These are phyloP conservation scores for Yarrowia keelungensis DNA, from an alignment of 805 yeast genomes.

Conservation along the genomic window DNA sequence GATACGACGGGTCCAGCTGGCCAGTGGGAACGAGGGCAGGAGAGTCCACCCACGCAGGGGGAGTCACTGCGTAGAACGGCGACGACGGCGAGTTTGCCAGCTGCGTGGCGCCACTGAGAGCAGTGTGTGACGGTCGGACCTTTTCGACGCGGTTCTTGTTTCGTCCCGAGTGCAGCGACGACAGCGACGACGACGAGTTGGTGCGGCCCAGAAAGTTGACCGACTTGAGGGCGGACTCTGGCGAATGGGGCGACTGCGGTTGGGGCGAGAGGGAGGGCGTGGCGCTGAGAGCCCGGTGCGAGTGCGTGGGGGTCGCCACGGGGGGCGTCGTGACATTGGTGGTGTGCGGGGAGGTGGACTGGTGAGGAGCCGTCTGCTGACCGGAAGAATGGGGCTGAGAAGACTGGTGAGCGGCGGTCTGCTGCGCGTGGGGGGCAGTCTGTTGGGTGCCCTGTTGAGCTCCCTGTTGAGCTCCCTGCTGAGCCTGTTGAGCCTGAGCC, in stretches of 20 bases:
- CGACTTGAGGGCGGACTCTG: conserved; percentile 19
- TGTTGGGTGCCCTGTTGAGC: too few relatives aligned
- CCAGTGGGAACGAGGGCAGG: conserved; percentile 23
- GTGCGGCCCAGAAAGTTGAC: conserved; percentile 27
- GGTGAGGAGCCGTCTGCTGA: neutral
- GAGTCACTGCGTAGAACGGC: conserved; percentile 32
- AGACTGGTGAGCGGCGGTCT: too few relatives aligned
- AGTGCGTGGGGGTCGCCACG: conserved; percentile 5
- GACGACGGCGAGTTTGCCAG: conserved; percentile 34
- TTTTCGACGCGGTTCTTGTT: conserved; percentile 34
- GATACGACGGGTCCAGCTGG: conserved; percentile 20
- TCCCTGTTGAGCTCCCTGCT: too few relatives aligned
- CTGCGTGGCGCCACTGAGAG: conserved; percentile 9
- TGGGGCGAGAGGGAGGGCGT: conserved; percentile 29
- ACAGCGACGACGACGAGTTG: conserved; percentile 33
- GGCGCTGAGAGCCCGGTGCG: neutral
- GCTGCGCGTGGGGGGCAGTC: too few relatives aligned
- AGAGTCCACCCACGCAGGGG: conserved; percentile 35
- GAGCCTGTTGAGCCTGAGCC: too few relatives aligned
- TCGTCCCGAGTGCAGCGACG: conserved; percentile 18
- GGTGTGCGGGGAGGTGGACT: neutral
- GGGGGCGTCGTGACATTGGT: conserved; percentile 5
- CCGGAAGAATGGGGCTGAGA: too few relatives aligned
- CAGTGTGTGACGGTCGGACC: conserved; percentile 26
- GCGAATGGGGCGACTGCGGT: conserved; percentile 27